Conservation (phyloP, 768 basidiomycete species). For the Agaricus bisporus region DNA sequence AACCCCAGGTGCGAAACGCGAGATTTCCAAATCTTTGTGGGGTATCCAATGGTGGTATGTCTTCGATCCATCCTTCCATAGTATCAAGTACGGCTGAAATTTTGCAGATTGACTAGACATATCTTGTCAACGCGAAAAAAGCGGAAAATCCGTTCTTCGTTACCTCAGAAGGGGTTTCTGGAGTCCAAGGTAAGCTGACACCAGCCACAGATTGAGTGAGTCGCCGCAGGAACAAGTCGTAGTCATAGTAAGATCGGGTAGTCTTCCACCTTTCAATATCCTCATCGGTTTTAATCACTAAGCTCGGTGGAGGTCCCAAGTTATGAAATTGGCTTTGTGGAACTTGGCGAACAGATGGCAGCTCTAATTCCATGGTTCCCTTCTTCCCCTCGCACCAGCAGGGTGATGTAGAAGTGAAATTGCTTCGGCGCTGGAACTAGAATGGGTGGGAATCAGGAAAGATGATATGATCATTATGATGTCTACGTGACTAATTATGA, state of each 20-base stretch:
- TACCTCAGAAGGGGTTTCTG: slow-evolving; percentile 29
- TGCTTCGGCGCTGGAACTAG: background rate
- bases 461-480: background rate
- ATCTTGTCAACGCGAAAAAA: slow-evolving; percentile 6
- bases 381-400: background rate
- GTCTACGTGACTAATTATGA: slow-evolving; percentile 8
- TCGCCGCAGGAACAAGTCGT: slow-evolving; percentile 66
- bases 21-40: slow-evolving; percentile 91
- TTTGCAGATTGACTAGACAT: slow-evolving; percentile 37
- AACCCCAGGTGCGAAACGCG: slow-evolving; percentile 82
- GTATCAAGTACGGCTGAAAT: slow-evolving; percentile 55
- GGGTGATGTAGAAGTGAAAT: background rate
- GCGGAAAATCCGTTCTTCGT: background rate
- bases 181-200: slow-evolving; percentile 39
- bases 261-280: slow-evolving; percentile 70
- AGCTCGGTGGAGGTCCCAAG: slow-evolving; percentile 28
- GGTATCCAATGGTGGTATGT: slow-evolving; percentile 67
- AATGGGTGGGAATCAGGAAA: background rate
- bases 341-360: slow-evolving; percentile 22
- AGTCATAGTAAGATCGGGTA: slow-evolving; percentile 69
- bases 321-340: slow-evolving; percentile 13
- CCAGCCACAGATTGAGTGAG: slow-evolving; percentile 77
- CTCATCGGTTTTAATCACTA: slow-evolving; percentile 63
- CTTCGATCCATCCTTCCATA: slow-evolving; percentile 71
- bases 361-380: background rate